Conservation (phyloP, 768 basidiomycete species). For the Neoboletus subvelutipes region DNA sequence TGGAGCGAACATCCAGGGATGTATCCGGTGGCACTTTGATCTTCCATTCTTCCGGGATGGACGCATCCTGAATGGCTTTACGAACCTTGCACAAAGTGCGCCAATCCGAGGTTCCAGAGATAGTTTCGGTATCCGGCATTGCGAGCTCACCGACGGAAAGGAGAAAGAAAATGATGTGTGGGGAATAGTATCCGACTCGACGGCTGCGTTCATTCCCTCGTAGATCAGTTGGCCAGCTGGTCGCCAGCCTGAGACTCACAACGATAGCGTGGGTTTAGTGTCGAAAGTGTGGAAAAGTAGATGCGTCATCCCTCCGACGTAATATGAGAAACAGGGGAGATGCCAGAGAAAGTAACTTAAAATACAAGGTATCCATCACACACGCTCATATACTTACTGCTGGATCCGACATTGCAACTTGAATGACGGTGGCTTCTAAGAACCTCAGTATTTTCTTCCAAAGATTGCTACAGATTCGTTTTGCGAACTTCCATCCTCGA, state of each 20-base stretch:
- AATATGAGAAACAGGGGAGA: too few relatives aligned
- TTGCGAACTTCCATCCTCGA: too few relatives aligned
- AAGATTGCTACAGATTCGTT: too few relatives aligned
- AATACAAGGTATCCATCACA: too few relatives aligned
- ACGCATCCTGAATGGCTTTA: constrained; percentile 21
- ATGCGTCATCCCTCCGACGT: too few relatives aligned
- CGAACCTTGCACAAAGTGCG: constrained; percentile 18
- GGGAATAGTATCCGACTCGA: not conserved
- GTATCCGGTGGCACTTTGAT: constrained; percentile 19
- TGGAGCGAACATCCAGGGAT: constrained; percentile 19
- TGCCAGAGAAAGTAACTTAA: too few relatives aligned
- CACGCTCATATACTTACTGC: too few relatives aligned
- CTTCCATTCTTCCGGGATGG: constrained; percentile 26
- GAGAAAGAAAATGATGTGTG: not conserved
- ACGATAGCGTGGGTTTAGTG: not conserved
- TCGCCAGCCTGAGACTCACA: not conserved
- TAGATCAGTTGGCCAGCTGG: not conserved
- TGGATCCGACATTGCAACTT: too few relatives aligned
- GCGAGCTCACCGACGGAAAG: not conserved
- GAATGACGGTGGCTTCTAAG: too few relatives aligned
- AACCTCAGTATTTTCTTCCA: too few relatives aligned
- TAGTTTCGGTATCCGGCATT: constrained; percentile 4
- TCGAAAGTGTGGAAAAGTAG: not conserved
- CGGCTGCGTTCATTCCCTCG: not conserved
- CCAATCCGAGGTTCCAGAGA: constrained; percentile 15